These are phyloP conservation scores for Vararia minispora DNA, from an alignment of 768 basidiomycete genomes.

Conservation along the genomic window DNA sequence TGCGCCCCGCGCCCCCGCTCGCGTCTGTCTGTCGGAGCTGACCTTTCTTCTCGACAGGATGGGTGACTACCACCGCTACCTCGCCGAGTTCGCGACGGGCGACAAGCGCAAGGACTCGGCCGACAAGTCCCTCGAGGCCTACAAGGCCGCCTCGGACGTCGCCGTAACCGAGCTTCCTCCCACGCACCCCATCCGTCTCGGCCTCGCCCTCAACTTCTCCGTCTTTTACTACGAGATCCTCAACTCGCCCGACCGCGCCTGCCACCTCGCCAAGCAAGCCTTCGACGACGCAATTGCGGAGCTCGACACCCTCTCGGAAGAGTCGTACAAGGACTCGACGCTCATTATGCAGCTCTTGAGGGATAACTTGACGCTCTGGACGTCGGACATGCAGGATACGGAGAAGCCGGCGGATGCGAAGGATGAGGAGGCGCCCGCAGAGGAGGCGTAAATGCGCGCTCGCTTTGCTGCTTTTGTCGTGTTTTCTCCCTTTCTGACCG, in stretches of 20 bases:
- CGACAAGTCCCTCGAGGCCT: constrained; percentile 93
- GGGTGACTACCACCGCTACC: constrained; percentile 99
- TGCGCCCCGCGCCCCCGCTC: too few relatives aligned
- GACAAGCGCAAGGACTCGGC: constrained; percentile 96
- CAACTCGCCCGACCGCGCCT: constrained; percentile 97
- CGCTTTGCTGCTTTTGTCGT: constrained; percentile 7
- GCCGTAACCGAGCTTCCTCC: constrained; percentile 92
- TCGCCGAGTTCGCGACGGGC: constrained; percentile 96
- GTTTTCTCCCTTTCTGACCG: constrained; percentile 3
- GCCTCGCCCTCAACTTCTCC: constrained; percentile 97
- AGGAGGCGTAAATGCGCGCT: constrained; percentile 39
- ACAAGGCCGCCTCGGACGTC: constrained; percentile 97
- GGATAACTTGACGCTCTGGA: constrained; percentile 97
- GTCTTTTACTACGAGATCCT: constrained; percentile 99
- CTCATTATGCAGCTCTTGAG: constrained; percentile 94
- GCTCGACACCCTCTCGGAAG: constrained; percentile 96
- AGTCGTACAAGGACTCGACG: constrained; percentile 99
- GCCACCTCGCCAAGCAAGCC: constrained; percentile 97
- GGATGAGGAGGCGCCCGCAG: constrained; percentile 51
- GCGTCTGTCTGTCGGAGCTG: not conserved
- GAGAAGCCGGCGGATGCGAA: constrained; percentile 74
- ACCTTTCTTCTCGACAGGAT: constrained; percentile 48
- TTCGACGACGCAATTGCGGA: constrained; percentile 99
- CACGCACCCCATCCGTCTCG: constrained; percentile 96
- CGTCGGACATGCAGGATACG: constrained; percentile 90